phyloP scores from a whole-genome alignment of 2,329 filamentous ascomycete species.

The Pyricularia pennisetigena region DNA sequence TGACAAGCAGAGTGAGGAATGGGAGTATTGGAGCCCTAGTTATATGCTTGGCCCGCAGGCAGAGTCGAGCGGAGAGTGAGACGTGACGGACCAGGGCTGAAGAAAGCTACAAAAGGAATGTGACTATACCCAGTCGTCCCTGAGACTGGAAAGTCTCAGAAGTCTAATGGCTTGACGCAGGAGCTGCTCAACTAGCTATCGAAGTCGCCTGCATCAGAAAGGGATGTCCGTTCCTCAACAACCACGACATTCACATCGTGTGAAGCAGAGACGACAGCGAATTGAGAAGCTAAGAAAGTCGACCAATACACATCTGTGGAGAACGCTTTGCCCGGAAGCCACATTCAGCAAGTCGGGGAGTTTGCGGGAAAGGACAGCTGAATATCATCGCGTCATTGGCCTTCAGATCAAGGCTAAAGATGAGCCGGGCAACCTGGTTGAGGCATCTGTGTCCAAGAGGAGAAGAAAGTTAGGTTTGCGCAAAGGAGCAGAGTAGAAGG shows the following conservation, averaged over 20 bases:
- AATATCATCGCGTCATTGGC: no score
- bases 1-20: slow-evolving; percentile 74
- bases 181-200: background rate
- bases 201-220: background rate
- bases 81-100: background rate
- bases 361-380: background rate
- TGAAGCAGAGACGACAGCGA: background rate
- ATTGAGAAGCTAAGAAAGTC: background rate
- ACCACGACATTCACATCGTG: background rate
- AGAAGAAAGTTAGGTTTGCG: background rate
- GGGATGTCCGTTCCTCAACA: background rate
- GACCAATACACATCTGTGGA: background rate
- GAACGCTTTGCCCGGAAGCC: background rate
- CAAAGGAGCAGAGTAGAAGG: background rate
- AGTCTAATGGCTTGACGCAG: no score
- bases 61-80: slow-evolving; percentile 1
- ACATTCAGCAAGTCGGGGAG: background rate
- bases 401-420: background rate
- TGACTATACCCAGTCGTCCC: slow-evolving; percentile 10
- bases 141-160: background rate
- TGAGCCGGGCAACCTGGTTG: background rate
- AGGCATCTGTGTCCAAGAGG: background rate
- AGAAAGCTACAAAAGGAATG: slow-evolving; percentile 6
- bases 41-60: slow-evolving; percentile 48
- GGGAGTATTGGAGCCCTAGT: slow-evolving; percentile 86